Evolutionary conservation across 2,329 filamentous ascomycete species (phyloP), one percentile per base, ranked within the genome.

Genomic region (Pseudogymnoascus sp.): DNA sequence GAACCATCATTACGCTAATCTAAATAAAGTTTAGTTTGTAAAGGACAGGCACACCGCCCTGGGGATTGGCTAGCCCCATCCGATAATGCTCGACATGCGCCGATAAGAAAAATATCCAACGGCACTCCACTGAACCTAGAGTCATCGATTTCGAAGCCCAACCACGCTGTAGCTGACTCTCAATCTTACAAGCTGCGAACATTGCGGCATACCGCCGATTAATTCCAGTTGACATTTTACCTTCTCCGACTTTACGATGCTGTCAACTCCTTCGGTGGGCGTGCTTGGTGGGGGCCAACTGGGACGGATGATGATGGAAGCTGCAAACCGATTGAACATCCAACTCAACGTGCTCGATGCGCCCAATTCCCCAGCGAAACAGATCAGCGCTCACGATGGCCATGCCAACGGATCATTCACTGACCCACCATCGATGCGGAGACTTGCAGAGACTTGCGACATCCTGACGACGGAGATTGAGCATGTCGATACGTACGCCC

Each of bases 381-480:
- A 96, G 77, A 87, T 95, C 72, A 92, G 89, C 76, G 83, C 85
- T 68, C 89, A 89, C 74, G 77, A 81, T 68, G 80, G 82, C 67
- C 91, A 97, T 73, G 84, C 96, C 64, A 83, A 86, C 16, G 93
- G 93, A 64, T 96, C 92, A 0, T 97, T 96, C 82, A 93, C 91
- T 73, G 89, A 96, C 68, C 80, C 87, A 0, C 83, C 84, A 35
- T 88, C 90, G 67, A 92, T 97, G 67, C 85, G 86, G 47, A 82
- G 91, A 74, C 81, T 97, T n/a, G 92, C 93, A 1, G 77, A 82
- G 40, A 77, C 81, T 35, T 91, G 87, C 70, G 90, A 96, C 73
- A 85, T 96, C 14, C 80, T 97, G 65, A 97, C 92, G 0, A 90
- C 96, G 13, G 93, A 97, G 76, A 97, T 96, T 67, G 93, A 97